Evolutionary conservation across 1,284 basidiomycete species (phyloP), one percentile per base, ranked within the genome.

Genomic region (Sanghuangporus sanghuang): DNA sequence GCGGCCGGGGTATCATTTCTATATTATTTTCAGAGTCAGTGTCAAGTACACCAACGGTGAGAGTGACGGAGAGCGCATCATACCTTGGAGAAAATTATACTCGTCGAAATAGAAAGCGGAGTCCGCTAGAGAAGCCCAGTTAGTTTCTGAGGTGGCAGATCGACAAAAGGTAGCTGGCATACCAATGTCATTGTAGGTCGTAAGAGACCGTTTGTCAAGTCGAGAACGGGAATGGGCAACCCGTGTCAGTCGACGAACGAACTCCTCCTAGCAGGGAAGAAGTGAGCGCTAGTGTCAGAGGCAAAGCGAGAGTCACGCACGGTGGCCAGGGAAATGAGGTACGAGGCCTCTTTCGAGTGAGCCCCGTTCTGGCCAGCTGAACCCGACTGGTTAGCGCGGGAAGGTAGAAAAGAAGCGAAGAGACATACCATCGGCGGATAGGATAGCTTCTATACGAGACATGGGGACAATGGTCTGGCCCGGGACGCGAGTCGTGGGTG

Each of bases 181-280:
- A 92, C 89, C 85, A 78, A 90, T 81, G 69, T 92, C 89, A 40
- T 78, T 78, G 68, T 90, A 91, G 57, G 79, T 79, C n/a, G 91
- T 74, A 16, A 74, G 75, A 53, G 74, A 80, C 64, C 87, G 81
- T 63, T 77, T 77, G 55, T 84, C 79, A 21, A 75, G 73, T 63
- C 73, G 75, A 39, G 87, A 85, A 69, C 85, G 79, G 60, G 78
- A 76, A 64, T 86, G 79, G 11, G 84, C 85, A 27, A 84, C 83
- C 70, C 81, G 79, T 6, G 81, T 77, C 67, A 91, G 76, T 49
- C 83, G 79, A 73, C 87, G 89, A 59, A 92, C 82, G 71, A 92
- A 92, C 70, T 90, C 88, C 73, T 92, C 90, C 90, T 92, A 70
- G 21, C 65, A 46, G 44, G 39, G 35, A 52, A 44, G 16, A 54